Evolutionary conservation across 2,329 filamentous ascomycete species (phyloP).

Genomic region (Talaromyces sp.): DNA sequence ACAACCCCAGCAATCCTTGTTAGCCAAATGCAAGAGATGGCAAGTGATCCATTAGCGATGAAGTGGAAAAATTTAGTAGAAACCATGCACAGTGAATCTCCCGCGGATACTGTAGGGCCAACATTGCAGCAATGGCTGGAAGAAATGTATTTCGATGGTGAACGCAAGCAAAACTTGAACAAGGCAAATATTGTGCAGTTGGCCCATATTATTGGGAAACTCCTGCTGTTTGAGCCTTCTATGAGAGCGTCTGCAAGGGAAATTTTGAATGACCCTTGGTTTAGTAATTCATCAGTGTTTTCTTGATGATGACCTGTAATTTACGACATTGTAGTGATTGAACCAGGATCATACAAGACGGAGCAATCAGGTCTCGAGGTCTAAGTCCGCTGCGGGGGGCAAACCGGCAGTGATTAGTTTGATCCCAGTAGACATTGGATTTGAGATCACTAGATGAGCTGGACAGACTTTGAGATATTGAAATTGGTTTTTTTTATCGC

Average conservation of each 20-base stretch:
- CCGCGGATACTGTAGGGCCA: constrained; percentile 13
- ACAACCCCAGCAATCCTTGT: constrained; percentile 27
- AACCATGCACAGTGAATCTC: constrained; percentile 16
- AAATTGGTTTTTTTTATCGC: too few species aligned
- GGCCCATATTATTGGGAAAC: constrained; percentile 16
- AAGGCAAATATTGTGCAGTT: constrained; percentile 20
- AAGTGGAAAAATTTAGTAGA: constrained; percentile 27
- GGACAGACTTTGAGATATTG: too few species aligned
- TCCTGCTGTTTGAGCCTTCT: constrained; percentile 22
- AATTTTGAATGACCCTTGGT: constrained; percentile 19
- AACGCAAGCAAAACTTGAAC: constrained; percentile 17
- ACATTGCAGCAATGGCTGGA: constrained; percentile 32
- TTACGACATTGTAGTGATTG: too few species aligned
- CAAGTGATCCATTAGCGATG: constrained; percentile 27
- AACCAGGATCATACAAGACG: too few species aligned
- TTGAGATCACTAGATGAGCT: too few species aligned
- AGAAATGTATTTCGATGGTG: constrained; percentile 32
- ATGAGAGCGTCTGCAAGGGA: constrained; percentile 20
- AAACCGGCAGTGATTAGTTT: too few species aligned
- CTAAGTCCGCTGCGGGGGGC: too few species aligned
- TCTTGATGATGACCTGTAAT: neutral
- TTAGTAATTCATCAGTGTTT: neutral
- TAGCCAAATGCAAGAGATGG: constrained; percentile 31
- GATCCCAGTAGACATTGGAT: too few species aligned
- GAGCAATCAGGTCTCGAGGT: too few species aligned